A percentile compares a stretch with the other conserved stretches of the same genome.
These are phyloP conservation scores for Ceratocystiopsis minuta DNA, from an alignment of 2,329 filamentous ascomycete genomes.

Conservation along the genomic window DNA sequence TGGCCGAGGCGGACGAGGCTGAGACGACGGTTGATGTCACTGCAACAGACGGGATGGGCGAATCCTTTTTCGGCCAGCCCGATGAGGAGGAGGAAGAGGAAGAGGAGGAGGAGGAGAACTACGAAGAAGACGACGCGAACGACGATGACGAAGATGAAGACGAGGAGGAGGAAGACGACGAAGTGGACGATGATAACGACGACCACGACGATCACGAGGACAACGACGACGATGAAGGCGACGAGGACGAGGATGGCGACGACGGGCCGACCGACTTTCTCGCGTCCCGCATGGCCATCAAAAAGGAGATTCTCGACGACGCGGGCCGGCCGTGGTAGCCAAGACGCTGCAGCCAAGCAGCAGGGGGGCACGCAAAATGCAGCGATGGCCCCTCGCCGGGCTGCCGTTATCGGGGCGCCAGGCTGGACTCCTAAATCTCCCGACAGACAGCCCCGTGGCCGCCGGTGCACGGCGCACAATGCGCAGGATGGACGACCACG, in stretches of 20 bases:
- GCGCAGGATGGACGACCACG: no score
- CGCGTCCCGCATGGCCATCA: neutral
- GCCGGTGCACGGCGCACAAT: no score
- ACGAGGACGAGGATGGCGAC: conserved; percentile 1
- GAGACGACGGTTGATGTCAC: neutral
- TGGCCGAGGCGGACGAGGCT: conserved; percentile 1
- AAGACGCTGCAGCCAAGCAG: no score
- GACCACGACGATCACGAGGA: neutral
- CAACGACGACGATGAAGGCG: conserved; percentile 2
- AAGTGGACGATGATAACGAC: neutral
- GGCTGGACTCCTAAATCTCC: no score
- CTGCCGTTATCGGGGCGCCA: no score
- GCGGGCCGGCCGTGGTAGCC: neutral
- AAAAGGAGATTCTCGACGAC: conserved; percentile 4
- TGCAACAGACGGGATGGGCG: neutral
- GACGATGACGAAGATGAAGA: conserved; percentile 4
- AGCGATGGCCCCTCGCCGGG: no score
- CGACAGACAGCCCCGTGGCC: no score
- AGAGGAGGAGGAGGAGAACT: conserved; percentile 1
- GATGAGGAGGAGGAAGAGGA: conserved; percentile 3
- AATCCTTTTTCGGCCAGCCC: neutral
- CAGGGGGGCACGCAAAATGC: no score
- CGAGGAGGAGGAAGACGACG: conserved; percentile 1
- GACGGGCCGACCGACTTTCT: neutral
- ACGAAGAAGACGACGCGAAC: neutral